Percentiles rank a stretch among this genome's conserved stretches.
Evolutionary conservation across 148 eudicot species (phyloP).

Genomic region (Cornus suecica): DNA sequence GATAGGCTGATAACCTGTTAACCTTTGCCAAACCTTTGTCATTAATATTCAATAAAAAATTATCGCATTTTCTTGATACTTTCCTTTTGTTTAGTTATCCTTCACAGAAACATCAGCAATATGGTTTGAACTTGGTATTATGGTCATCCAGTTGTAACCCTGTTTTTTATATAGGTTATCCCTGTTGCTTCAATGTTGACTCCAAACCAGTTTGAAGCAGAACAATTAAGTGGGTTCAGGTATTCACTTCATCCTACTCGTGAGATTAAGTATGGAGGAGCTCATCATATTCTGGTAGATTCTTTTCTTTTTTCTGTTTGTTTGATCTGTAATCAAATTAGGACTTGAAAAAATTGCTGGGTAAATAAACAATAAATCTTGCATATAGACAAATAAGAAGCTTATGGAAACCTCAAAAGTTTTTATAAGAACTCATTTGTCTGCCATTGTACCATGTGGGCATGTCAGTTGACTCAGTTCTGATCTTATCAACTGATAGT

Average conservation of each 20-base stretch:
- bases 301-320: neutral
- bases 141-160: constrained; percentile 16
- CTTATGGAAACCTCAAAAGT: neutral
- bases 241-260: constrained; percentile 21
- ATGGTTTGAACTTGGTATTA: constrained; percentile 2
- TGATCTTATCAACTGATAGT: neutral
- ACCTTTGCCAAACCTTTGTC: too few species aligned
- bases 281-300: neutral
- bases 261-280: neutral
- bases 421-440: neutral
- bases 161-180: constrained; percentile 55
- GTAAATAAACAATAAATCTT: neutral
- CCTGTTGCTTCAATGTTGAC: constrained; percentile 99
- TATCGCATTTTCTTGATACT: neutral
- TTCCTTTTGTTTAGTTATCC: neutral
- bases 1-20: too few species aligned
- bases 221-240: constrained; percentile 81
- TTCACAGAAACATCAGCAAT: constrained; percentile 2
- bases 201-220: constrained; percentile 99
- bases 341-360: neutral
- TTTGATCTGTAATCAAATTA: neutral
- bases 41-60: too few species aligned
- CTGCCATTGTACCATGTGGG: constrained; percentile 4
- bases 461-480: neutral
- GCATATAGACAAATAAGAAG: neutral